Evolutionary conservation across 2,329 filamentous ascomycete species (phyloP).

Genomic region (Rhexocercosporidium sp.): DNA sequence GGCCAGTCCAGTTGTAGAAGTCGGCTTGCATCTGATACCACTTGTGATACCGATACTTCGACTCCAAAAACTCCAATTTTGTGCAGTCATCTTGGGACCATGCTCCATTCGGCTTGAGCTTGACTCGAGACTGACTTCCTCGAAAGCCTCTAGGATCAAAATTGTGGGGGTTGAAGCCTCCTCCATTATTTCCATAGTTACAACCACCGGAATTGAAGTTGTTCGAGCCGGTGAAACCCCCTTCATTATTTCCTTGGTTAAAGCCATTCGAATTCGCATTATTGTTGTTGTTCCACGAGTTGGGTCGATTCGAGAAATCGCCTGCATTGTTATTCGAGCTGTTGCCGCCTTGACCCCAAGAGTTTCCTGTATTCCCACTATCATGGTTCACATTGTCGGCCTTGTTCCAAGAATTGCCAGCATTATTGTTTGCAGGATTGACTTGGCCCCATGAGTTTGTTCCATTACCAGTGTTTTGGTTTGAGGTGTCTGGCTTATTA

Average conservation of each 20-base stretch:
- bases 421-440: background rate
- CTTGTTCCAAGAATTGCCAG: background rate
- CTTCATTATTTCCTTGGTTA: background rate
- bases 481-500: background rate
- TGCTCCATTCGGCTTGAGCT: constrained; percentile 31
- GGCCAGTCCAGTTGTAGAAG: constrained; percentile 42
- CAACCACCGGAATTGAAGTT: background rate
- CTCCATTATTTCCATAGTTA: background rate
- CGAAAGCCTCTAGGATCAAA: background rate
- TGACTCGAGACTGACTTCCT: background rate
- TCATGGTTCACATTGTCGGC: background rate
- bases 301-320: background rate
- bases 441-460: background rate
- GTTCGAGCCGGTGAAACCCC: background rate
- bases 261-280: background rate
- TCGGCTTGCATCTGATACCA: constrained; percentile 41
- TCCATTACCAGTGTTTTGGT: background rate
- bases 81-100: constrained; percentile 40
- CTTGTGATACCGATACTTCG: constrained; percentile 34
- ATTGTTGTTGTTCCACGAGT: background rate
- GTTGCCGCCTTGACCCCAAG: background rate
- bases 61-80: constrained; percentile 37
- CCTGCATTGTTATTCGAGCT: background rate
- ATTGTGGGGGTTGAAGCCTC: background rate
- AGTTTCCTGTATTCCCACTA: background rate